Conservation (phyloP, 371 early-diverging fungal species). For the Umbelopsis sp. region DNA sequence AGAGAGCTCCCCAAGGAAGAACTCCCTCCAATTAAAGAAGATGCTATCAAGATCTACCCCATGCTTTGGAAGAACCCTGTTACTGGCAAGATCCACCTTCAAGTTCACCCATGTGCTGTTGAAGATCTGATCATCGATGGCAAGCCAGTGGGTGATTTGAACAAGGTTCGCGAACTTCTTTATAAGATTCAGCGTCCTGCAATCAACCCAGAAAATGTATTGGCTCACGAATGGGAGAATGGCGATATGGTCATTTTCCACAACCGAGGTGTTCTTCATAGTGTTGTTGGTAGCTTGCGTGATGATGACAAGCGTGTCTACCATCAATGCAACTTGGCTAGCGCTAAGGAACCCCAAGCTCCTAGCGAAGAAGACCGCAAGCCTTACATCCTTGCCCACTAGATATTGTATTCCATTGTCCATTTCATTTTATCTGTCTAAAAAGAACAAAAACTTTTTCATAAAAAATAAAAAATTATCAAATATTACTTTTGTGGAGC, state of each 20-base stretch:
- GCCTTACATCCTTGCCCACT: conserved; percentile 24
- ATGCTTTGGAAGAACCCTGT: conserved; percentile 60
- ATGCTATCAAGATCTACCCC: conserved; percentile 49
- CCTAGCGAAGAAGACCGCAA: conserved; percentile 49
- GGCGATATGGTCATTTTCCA: conserved; percentile 56
- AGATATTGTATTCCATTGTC: conserved; percentile 10
- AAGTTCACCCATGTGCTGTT: conserved; percentile 52
- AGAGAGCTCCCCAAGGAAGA: conserved; percentile 41
- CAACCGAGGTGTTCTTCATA: conserved; percentile 52
- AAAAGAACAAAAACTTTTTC: not conserved
- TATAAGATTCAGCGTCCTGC: conserved; percentile 50
- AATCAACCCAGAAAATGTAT: conserved; percentile 52
- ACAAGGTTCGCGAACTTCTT: conserved; percentile 47
- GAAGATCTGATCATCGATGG: conserved; percentile 56
- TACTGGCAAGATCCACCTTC: conserved; percentile 51
- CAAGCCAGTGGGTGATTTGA: conserved; percentile 47
- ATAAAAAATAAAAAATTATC: not conserved
- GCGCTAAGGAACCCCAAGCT: conserved; percentile 45
- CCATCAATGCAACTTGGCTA: conserved; percentile 54
- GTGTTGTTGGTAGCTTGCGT: conserved; percentile 48
- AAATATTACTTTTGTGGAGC: no score
- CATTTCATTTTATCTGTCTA: not conserved
- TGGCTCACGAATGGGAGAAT: conserved; percentile 53
- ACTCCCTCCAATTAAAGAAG: conserved; percentile 43
- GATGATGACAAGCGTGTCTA: conserved; percentile 47